A percentile compares a stretch with the other conserved stretches of the same genome.
phyloP scores from a whole-genome alignment of 768 basidiomycete genomes.

The Phlebiopsis flavidoalba region DNA sequence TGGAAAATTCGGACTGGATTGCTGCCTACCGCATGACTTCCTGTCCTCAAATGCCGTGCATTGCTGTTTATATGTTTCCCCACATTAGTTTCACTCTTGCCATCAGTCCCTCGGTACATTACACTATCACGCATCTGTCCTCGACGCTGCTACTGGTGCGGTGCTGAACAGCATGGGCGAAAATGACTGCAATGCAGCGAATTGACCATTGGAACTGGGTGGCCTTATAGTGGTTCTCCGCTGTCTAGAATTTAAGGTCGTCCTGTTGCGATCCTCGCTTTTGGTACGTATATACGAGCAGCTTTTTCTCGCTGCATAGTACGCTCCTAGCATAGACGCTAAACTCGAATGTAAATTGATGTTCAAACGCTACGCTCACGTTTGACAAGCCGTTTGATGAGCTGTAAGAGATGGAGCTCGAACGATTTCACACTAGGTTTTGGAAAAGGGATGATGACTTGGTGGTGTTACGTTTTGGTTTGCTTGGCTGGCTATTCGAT shows the following conservation, averaged over 20 bases:
- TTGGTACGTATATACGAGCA: slow-evolving; percentile 1
- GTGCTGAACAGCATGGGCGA: slow-evolving; percentile 1
- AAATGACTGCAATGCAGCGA: slow-evolving; percentile 1
- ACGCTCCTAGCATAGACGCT: not conserved
- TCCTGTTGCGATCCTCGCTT: slow-evolving; percentile 1
- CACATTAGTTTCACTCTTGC: not conserved
- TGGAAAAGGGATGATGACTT: no score
- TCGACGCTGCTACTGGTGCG: not conserved
- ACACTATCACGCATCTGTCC: not conserved
- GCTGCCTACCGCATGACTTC: not conserved
- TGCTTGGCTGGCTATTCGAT: no score
- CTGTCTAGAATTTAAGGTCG: not conserved
- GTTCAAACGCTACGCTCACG: not conserved
- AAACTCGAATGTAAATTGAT: not conserved
- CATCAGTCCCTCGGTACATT: not conserved
- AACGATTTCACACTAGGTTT: not conserved
- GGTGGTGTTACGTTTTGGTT: no score
- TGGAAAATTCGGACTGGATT: slow-evolving; percentile 35
- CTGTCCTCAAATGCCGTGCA: not conserved
- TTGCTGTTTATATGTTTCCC: not conserved
- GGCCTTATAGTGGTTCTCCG: not conserved
- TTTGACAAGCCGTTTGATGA: not conserved
- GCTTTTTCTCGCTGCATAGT: not conserved
- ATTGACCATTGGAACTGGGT: not conserved
- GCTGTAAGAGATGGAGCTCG: not conserved